phyloP scores from a whole-genome alignment of 2,329 filamentous ascomycete genomes.

The Simplicillium aogashimaense region DNA sequence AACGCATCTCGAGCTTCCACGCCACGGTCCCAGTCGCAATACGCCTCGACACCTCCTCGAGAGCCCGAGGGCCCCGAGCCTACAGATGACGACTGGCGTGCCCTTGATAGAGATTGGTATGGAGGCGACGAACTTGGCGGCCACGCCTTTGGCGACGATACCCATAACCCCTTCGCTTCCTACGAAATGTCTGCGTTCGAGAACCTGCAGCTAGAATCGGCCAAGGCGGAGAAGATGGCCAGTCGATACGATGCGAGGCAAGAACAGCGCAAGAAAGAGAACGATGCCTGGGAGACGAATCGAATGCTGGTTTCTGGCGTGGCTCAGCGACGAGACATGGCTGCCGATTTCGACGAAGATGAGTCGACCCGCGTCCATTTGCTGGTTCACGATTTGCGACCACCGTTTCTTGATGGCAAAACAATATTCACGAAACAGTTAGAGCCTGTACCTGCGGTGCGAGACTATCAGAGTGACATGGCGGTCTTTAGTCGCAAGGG shows the following conservation, averaged over 20 bases:
- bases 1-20: slow-evolving; percentile 23
- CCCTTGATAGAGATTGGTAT: slow-evolving; percentile 89
- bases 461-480: slow-evolving; percentile 96
- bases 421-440: slow-evolving; percentile 97
- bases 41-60: slow-evolving; percentile 29
- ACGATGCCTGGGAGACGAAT: slow-evolving; percentile 97
- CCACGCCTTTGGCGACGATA: slow-evolving; percentile 80
- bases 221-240: slow-evolving; percentile 70
- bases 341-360: slow-evolving; percentile 80
- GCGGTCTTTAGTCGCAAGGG: slow-evolving; percentile 95
- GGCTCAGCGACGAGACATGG: slow-evolving; percentile 76
- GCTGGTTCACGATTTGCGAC: slow-evolving; percentile 84
- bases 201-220: slow-evolving; percentile 66
- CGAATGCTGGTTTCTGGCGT: slow-evolving; percentile 96
- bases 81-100: slow-evolving; percentile 59
- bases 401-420: slow-evolving; percentile 88
- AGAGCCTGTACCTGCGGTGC: slow-evolving; percentile 86
- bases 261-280: slow-evolving; percentile 83
- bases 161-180: slow-evolving; percentile 83
- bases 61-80: slow-evolving; percentile 46
- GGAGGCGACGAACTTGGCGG: slow-evolving; percentile 72
- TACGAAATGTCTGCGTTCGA: slow-evolving; percentile 67
- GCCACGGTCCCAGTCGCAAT: slow-evolving; percentile 22
- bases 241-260: slow-evolving; percentile 59
- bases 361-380: slow-evolving; percentile 84